A percentile compares a stretch with the other conserved stretches of the same genome.
Evolutionary conservation across 78 protist genomes (phyloP).

Genomic region (Protostelium mycophagum): DNA sequence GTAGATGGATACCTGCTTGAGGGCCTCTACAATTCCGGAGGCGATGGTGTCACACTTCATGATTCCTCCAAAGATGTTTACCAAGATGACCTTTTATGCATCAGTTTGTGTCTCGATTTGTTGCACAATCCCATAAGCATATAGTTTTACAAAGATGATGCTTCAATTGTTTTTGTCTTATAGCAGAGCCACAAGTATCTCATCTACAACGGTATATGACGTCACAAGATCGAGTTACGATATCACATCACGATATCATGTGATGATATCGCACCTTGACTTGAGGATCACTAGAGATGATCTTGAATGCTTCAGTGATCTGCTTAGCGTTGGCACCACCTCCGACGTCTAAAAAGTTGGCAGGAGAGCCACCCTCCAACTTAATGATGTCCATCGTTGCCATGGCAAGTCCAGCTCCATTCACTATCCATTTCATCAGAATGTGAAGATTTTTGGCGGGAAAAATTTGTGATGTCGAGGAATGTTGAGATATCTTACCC

Average conservation of each 20-base stretch:
- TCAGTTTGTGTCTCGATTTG: too few species aligned
- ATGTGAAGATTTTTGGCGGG: too few species aligned
- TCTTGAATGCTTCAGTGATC: slow-evolving; percentile 89
- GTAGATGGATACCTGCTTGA: slow-evolving; percentile 41
- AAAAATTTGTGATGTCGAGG: too few species aligned
- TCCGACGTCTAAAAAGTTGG: slow-evolving; percentile 98
- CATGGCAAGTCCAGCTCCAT: slow-evolving; percentile 99
- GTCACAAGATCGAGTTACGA: too few species aligned
- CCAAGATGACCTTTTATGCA: slow-evolving; percentile 87
- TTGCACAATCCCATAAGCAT: too few species aligned
- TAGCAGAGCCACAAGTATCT: too few species aligned
- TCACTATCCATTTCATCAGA: slow-evolving; percentile 53
- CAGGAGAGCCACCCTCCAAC: slow-evolving; percentile 93
- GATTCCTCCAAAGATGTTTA: slow-evolving; percentile 96
- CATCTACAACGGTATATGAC: too few species aligned
- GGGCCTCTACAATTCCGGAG: slow-evolving; percentile 85
- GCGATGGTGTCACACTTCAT: slow-evolving; percentile 90
- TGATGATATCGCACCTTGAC: too few species aligned
- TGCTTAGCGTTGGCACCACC: slow-evolving; percentile 91
- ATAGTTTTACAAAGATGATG: too few species aligned
- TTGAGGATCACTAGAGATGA: slow-evolving; percentile 71
- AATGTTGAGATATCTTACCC: slow-evolving; percentile 13
- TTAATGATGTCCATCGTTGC: slow-evolving; percentile 98
- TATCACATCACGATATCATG: too few species aligned
- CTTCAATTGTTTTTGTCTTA: too few species aligned